Conservation (phyloP, 306 rosid genomes). For the Coriaria nepalensis region DNA sequence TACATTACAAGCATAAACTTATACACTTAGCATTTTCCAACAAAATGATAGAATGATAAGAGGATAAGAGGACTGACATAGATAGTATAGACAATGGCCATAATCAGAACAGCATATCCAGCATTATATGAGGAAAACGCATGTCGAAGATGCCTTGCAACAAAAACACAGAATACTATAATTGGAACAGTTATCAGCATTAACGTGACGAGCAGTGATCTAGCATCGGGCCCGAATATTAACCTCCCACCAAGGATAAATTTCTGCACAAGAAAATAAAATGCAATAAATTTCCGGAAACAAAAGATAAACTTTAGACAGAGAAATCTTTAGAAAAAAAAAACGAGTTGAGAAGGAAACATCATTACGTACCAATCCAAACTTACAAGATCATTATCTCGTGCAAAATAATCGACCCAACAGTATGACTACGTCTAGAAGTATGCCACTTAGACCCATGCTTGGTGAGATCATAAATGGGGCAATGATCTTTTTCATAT, state of each 20-base stretch:
- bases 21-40: background rate
- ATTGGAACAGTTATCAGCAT: slow-evolving; percentile 61
- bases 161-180: slow-evolving; percentile 59
- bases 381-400: too few relatives aligned
- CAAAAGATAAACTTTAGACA: background rate
- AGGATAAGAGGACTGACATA: slow-evolving; percentile 36
- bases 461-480: too few relatives aligned
- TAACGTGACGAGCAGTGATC: slow-evolving; percentile 63
- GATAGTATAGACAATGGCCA: slow-evolving; percentile 53
- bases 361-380: too few relatives aligned
- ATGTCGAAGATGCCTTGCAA: slow-evolving; percentile 78
- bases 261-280: slow-evolving; percentile 46
- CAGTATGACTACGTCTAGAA: too few relatives aligned
- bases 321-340: too few relatives aligned
- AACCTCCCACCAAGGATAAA: slow-evolving; percentile 76
- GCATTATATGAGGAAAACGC: slow-evolving; percentile 49
- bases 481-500: too few relatives aligned
- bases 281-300: slow-evolving; percentile 7
- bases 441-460: too few relatives aligned
- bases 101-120: slow-evolving; percentile 63
- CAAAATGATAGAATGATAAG: background rate
- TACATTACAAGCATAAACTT: slow-evolving; percentile 4
- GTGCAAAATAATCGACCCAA: too few relatives aligned
- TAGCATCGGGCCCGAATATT: slow-evolving; percentile 88
- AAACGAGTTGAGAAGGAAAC: too few relatives aligned